A percentile compares a stretch with the other conserved stretches of the same genome.
Evolutionary conservation across 805 yeast species (phyloP).

Genomic region (Metschnikowia baotianmanensis): DNA sequence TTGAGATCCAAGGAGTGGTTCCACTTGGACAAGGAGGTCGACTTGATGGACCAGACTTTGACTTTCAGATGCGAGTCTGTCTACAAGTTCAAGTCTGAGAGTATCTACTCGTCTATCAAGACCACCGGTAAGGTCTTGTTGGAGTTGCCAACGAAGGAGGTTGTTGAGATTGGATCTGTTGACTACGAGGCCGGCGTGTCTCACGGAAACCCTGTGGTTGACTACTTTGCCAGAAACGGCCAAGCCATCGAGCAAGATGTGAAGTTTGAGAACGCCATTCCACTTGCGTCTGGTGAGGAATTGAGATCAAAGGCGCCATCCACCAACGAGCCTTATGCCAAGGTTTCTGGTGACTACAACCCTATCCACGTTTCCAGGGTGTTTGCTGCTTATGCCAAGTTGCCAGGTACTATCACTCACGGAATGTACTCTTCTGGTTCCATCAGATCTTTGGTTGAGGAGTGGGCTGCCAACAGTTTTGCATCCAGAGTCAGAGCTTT

Average conservation of each 20-base stretch:
- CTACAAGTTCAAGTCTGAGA: slow-evolving; percentile 73
- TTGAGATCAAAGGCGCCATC: slow-evolving; percentile 82
- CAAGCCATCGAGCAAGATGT: slow-evolving; percentile 92
- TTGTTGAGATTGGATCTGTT: slow-evolving; percentile 77
- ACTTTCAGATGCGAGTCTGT: slow-evolving; percentile 88
- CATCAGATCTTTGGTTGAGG: slow-evolving; percentile 91
- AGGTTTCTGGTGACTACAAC: slow-evolving; percentile 96
- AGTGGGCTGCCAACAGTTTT: slow-evolving; percentile 97
- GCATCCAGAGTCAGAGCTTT: slow-evolving; percentile 95
- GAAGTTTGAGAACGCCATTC: slow-evolving; percentile 84
- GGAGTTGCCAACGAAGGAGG: slow-evolving; percentile 91
- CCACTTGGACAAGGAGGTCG: slow-evolving; percentile 69
- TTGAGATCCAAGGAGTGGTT: slow-evolving; percentile 97
- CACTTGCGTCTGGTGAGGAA: slow-evolving; percentile 66
- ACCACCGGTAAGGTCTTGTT: slow-evolving; percentile 83
- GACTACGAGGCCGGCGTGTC: slow-evolving; percentile 88
- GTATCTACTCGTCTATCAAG: slow-evolving; percentile 71
- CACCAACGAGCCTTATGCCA: slow-evolving; percentile 94
- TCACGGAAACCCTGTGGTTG: slow-evolving; percentile 96
- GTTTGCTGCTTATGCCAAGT: slow-evolving; percentile 86
- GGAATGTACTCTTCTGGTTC: slow-evolving; percentile 99
- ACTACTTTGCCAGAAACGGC: slow-evolving; percentile 89
- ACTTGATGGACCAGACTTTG: slow-evolving; percentile 73
- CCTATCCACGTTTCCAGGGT: slow-evolving; percentile 97
- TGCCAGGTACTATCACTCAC: slow-evolving; percentile 98